phyloP scores from a whole-genome alignment of 2,329 filamentous ascomycete genomes.

The Plenodomus biglobosus region DNA sequence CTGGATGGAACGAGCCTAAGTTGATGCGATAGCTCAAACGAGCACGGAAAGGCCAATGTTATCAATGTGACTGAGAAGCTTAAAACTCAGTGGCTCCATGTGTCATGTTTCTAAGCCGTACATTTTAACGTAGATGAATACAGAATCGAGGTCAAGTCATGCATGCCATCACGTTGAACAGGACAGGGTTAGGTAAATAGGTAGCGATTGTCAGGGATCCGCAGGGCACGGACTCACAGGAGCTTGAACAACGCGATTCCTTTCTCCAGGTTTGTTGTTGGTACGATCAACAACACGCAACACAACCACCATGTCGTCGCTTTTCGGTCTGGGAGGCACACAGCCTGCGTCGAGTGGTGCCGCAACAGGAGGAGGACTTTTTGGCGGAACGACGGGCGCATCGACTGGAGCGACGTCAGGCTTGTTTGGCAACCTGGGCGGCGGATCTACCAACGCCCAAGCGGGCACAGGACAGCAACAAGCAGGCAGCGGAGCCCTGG shows the following conservation, averaged over 20 bases:
- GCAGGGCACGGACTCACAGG: conserved; percentile 11
- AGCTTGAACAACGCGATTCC: conserved; percentile 29
- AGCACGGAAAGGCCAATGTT: not conserved
- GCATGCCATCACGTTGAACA: no score
- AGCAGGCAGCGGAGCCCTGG: conserved; percentile 30
- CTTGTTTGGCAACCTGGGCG: conserved; percentile 36
- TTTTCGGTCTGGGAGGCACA: conserved; percentile 33
- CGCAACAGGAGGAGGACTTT: conserved; percentile 23
- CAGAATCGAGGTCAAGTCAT: no score
- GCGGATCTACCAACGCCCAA: conserved; percentile 27
- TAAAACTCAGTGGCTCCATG: no score
- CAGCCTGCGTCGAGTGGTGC: conserved; percentile 34
- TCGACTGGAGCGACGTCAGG: conserved; percentile 27
- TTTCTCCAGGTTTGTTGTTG: conserved; percentile 25
- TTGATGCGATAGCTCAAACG: no score
- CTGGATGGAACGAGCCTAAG: not conserved
- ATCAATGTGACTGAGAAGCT: no score
- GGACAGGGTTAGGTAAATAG: conserved; percentile 8
- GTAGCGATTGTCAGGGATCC: conserved; percentile 11
- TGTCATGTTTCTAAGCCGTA: no score
- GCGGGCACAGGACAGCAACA: conserved; percentile 31
- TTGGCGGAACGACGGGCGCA: conserved; percentile 27
- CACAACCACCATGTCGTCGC: conserved; percentile 32
- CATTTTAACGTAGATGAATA: no score
- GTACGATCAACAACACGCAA: conserved; percentile 31